Evolutionary conservation across 352 stramenopile species (phyloP).

Genomic region (Globisporangium barbulae): DNA sequence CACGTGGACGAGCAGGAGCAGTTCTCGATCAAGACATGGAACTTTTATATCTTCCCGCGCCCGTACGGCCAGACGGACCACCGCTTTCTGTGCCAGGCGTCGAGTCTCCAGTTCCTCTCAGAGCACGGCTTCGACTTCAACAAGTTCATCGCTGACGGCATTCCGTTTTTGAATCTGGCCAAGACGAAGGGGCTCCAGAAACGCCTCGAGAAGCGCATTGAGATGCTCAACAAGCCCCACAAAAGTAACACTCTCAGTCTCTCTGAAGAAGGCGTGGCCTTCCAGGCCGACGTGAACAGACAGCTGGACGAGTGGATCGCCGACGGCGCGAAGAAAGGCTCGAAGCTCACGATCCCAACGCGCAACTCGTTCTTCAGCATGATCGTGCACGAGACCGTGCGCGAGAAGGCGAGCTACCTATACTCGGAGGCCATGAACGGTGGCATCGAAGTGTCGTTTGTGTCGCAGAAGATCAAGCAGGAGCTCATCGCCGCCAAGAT

Average conservation of each 20-base stretch:
- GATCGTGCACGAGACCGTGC: slow-evolving; percentile 64
- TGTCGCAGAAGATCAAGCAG: slow-evolving; percentile 64
- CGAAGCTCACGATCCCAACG: slow-evolving; percentile 49
- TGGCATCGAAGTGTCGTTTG: slow-evolving; percentile 55
- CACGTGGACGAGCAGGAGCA: slow-evolving; percentile 56
- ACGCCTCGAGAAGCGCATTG: slow-evolving; percentile 49
- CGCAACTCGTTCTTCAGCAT: slow-evolving; percentile 74
- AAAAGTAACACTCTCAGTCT: slow-evolving; percentile 50
- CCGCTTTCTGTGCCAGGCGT: slow-evolving; percentile 77
- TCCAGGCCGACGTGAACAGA: slow-evolving; percentile 42
- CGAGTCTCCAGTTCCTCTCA: slow-evolving; percentile 79
- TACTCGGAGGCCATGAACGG: slow-evolving; percentile 50
- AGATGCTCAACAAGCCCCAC: slow-evolving; percentile 47
- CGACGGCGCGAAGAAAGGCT: slow-evolving; percentile 42
- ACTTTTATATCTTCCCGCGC: slow-evolving; percentile 83
- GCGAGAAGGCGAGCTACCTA: slow-evolving; percentile 51
- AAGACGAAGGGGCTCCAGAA: slow-evolving; percentile 53
- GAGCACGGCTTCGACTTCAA: slow-evolving; percentile 87
- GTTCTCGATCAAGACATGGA: slow-evolving; percentile 76
- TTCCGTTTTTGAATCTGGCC: slow-evolving; percentile 64
- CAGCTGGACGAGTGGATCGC: slow-evolving; percentile 54
- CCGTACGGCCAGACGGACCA: slow-evolving; percentile 62
- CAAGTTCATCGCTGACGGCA: slow-evolving; percentile 83
- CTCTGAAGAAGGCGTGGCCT: slow-evolving; percentile 40
- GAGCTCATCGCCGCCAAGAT: slow-evolving; percentile 51